These are phyloP conservation scores for Solanum peruvianum DNA, from an alignment of 257 asterid genomes.

Conservation along the genomic window DNA sequence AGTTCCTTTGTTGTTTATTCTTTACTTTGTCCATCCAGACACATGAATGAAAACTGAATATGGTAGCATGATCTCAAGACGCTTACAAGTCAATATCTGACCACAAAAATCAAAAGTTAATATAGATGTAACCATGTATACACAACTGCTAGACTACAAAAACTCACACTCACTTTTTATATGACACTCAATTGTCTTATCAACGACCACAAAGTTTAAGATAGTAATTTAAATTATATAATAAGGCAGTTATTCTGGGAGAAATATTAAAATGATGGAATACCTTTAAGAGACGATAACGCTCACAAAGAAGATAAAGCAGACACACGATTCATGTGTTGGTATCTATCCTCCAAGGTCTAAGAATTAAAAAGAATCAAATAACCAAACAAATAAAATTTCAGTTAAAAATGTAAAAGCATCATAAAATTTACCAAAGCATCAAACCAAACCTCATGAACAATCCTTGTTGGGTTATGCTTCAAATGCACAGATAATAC, in stretches of 20 bases:
- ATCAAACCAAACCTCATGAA: conserved; percentile 45
- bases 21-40: background rate
- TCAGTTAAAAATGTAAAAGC: background rate
- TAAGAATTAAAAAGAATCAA: background rate
- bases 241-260: background rate
- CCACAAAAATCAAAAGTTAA: background rate
- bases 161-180: background rate
- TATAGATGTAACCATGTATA: background rate
- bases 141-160: background rate
- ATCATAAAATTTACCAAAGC: background rate
- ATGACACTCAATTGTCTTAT: background rate
- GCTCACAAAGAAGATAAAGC: conserved; percentile 65
- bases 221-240: background rate
- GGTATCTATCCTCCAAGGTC: conserved; percentile 87
- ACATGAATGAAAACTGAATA: background rate
- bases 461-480: conserved; percentile 79
- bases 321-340: conserved; percentile 75
- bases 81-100: background rate
- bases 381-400: background rate
- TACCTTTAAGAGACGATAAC: conserved; percentile 74
- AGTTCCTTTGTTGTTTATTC: background rate
- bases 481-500: conserved; percentile 94
- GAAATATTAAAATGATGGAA: background rate
- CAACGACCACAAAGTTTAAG: background rate
- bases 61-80: background rate